These are phyloP conservation scores for Phoma sp. DNA, from an alignment of 2,329 filamentous ascomycete genomes.

Conservation along the genomic window DNA sequence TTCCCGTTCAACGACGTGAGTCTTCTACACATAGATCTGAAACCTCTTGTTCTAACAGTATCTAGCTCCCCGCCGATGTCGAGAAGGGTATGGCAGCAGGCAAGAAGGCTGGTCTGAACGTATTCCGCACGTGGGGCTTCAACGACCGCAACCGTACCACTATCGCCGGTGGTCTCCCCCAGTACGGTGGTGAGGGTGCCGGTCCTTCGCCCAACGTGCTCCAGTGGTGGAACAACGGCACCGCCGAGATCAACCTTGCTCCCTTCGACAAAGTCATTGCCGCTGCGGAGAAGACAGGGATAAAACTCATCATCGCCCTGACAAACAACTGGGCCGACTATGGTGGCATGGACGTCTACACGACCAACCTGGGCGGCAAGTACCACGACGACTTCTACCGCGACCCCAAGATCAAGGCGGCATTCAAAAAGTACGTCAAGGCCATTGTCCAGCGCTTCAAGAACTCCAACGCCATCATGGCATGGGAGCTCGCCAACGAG, in stretches of 20 bases:
- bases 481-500: slow-evolving; percentile 64
- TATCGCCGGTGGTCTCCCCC: slow-evolving; percentile 53
- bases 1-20: slow-evolving; percentile 61
- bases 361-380: slow-evolving; percentile 59
- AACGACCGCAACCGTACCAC: slow-evolving; percentile 63
- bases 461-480: slow-evolving; percentile 57
- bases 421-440: slow-evolving; percentile 58
- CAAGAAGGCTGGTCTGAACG: slow-evolving; percentile 57
- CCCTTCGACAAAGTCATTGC: slow-evolving; percentile 61
- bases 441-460: slow-evolving; percentile 59
- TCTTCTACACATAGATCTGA: background rate
- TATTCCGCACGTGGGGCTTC: slow-evolving; percentile 65
- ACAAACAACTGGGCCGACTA: slow-evolving; percentile 68
- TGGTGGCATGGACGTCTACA: slow-evolving; percentile 66
- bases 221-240: slow-evolving; percentile 55
- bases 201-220: slow-evolving; percentile 56
- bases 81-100: slow-evolving; percentile 56
- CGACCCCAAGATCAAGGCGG: slow-evolving; percentile 58
- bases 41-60: background rate
- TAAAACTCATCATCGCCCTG: slow-evolving; percentile 62
- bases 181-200: slow-evolving; percentile 60
- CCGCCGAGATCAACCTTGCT: slow-evolving; percentile 52
- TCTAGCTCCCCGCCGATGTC: slow-evolving; percentile 56
- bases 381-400: slow-evolving; percentile 60
- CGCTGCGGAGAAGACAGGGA: slow-evolving; percentile 56